Evolutionary conservation across 352 stramenopile species (phyloP).

Genomic region (Phytophthora tubulina): DNA sequence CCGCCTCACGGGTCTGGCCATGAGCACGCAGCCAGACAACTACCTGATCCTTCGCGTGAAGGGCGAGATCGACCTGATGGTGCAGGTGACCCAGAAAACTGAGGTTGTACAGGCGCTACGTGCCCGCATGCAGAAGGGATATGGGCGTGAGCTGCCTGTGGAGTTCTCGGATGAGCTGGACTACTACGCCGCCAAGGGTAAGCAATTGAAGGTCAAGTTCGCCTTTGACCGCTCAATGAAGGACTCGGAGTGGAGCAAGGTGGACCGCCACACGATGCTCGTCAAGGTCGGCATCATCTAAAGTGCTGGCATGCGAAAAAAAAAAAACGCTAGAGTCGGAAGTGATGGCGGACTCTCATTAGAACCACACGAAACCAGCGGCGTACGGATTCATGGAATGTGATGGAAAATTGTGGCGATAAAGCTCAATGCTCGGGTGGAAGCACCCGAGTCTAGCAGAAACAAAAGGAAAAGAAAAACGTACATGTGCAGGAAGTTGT

Average conservation of each 20-base stretch:
- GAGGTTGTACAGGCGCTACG: slow-evolving; percentile 82
- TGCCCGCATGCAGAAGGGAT: slow-evolving; percentile 67
- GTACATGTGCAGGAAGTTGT: slow-evolving; percentile 32
- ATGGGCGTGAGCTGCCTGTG: slow-evolving; percentile 65
- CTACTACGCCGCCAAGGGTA: slow-evolving; percentile 77
- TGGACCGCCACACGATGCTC: slow-evolving; percentile 78
- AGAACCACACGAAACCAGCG: slow-evolving; percentile 2
- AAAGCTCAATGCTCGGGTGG: slow-evolving; percentile 22
- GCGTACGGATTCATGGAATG: not conserved
- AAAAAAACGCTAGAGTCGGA: slow-evolving; percentile 3
- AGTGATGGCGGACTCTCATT: slow-evolving; percentile 23
- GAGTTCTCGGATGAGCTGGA: slow-evolving; percentile 76
- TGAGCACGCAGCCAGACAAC: slow-evolving; percentile 86
- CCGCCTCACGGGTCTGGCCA: slow-evolving; percentile 64
- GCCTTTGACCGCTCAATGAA: slow-evolving; percentile 69
- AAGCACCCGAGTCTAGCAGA: slow-evolving; percentile 11
- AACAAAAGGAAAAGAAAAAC: slow-evolving; percentile 29
- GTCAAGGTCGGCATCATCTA: slow-evolving; percentile 81
- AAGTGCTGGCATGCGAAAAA: slow-evolving; percentile 16
- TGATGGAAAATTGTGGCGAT: slow-evolving; percentile 12
- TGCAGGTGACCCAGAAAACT: slow-evolving; percentile 81
- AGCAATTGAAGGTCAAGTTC: slow-evolving; percentile 77
- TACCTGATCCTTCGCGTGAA: slow-evolving; percentile 84
- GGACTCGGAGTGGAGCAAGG: slow-evolving; percentile 69
- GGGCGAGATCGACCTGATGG: slow-evolving; percentile 77